Evolutionary conservation across 1,284 basidiomycete genomes (phyloP), one percentile per base, ranked within the genome.

Genomic region (Fomitopsis pinicola): DNA sequence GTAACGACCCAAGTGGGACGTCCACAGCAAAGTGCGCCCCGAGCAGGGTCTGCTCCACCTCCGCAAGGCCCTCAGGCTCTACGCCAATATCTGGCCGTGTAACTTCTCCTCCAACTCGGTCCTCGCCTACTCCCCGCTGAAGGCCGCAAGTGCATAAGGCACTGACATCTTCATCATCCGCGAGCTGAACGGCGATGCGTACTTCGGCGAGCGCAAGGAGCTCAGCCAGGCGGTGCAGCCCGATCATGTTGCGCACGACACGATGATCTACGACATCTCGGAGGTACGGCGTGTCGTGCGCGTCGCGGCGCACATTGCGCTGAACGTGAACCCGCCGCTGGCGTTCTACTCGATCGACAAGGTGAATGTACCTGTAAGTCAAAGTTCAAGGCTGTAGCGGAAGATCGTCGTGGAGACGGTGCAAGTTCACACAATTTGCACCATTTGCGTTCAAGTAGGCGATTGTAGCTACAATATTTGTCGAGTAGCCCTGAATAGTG

Each of bases 1-100:
- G n/a, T n/a, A n/a, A n/a, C n/a, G 97, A 19, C 97, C 97, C 40
- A 98, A 98, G 78, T 99, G 97, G 97, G 96, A 95, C 48, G 90
- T 95, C 2, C 83, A 88, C 59, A 89, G 89, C 66, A 91, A 92
- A 74, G 87, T 98, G 58, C 89, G 97, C 62, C 97, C 97, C n/a
- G 97, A 99, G 77, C 88, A 90, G 67, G 97, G 97, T 61, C 84
- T 99, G 30, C 88, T 99, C 35, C 77, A 81, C n/a, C 85, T 99
- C 57, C 92, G 97, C 71, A 98, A 99, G 77, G 87, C 86, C 50
- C 88, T 98, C 59, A 95, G 95, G 42, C 85, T 98, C 55, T 98
- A 97, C 77, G 97, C 95, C 73, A 99, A 99, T 80, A 97, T 99
- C 74, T 92, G 97, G 42, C 97, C 97, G 6, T 94, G 95, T 28